A percentile compares a stretch with the other conserved stretches of the same genome.
Evolutionary conservation across 768 basidiomycete species (phyloP).

Genomic region (Hygrocybe coccinea): DNA sequence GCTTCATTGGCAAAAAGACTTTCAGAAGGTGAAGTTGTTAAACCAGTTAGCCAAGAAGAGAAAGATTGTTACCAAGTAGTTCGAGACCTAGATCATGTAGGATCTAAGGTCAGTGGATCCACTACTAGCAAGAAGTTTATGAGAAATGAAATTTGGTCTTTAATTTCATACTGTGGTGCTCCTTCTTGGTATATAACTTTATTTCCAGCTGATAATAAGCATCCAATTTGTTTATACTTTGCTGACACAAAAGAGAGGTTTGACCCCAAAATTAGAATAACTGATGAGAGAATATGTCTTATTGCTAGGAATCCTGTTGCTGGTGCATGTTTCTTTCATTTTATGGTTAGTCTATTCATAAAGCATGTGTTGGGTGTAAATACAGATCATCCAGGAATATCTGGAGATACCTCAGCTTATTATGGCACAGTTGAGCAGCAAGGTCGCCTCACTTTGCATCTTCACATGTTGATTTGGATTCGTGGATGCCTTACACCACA

Average conservation of each 20-base stretch:
- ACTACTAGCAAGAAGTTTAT: conserved; percentile 20
- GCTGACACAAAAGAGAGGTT: conserved; percentile 17
- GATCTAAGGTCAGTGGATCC: conserved; percentile 27
- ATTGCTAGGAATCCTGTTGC: conserved; percentile 10
- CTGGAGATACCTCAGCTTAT: conserved; percentile 28
- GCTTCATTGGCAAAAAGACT: conserved; percentile 17
- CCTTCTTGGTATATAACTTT: conserved; percentile 19
- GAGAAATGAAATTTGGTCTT: conserved; percentile 13
- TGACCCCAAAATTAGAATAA: conserved; percentile 7
- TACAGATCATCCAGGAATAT: conserved; percentile 20
- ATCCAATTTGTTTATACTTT: conserved; percentile 28
- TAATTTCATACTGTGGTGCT: conserved; percentile 16
- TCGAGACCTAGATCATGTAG: conserved; percentile 32
- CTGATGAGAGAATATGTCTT: conserved; percentile 20
- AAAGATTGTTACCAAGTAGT: conserved; percentile 32
- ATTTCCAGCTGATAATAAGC: too few species aligned
- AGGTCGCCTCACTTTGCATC: conserved; percentile 33
- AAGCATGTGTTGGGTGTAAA: conserved; percentile 21
- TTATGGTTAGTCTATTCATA: conserved; percentile 21
- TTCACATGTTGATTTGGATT: conserved; percentile 37
- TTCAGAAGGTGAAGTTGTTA: conserved; percentile 19
- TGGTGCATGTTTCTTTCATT: conserved; percentile 25
- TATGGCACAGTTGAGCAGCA: conserved; percentile 35
- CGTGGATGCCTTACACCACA: conserved; percentile 25
- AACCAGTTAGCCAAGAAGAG: conserved; percentile 27